These are phyloP conservation scores for Penicillium crystallinum DNA, from an alignment of 495 filamentous ascomycete genomes.

Conservation along the genomic window DNA sequence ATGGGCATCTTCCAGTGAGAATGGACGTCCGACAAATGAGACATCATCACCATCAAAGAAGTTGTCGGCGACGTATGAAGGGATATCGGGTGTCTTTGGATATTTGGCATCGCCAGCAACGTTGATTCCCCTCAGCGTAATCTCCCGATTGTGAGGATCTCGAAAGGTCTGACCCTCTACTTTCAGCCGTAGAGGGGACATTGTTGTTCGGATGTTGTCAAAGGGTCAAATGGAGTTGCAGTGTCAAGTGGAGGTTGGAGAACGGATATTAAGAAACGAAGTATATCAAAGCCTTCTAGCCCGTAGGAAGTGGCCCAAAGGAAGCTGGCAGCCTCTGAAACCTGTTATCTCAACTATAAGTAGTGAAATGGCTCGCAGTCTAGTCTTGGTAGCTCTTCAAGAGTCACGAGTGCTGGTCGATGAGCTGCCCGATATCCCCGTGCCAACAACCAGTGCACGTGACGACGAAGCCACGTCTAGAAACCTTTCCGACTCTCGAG, in stretches of 20 bases:
- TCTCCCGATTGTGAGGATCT: constrained; percentile 60
- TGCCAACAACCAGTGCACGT: background rate
- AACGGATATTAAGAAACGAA: background rate
- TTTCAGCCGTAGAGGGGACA: constrained; percentile 51
- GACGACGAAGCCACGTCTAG: background rate
- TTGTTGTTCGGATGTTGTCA: constrained; percentile 8
- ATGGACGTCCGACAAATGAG: constrained; percentile 83
- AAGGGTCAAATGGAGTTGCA: background rate
- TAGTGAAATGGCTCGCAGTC: background rate
- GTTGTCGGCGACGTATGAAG: constrained; percentile 68
- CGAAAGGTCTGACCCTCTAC: constrained; percentile 82
- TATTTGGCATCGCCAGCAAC: constrained; percentile 64
- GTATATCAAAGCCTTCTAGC: background rate
- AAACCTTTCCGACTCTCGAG: background rate
- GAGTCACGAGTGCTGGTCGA: background rate
- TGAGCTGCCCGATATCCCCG: background rate
- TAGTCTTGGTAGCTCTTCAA: background rate
- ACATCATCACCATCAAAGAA: constrained; percentile 94
- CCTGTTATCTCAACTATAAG: background rate
- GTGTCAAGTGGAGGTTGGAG: background rate
- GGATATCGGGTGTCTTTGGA: constrained; percentile 70
- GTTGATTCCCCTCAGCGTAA: constrained; percentile 66
- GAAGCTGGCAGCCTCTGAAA: background rate
- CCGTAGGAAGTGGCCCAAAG: background rate
- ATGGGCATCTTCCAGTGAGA: constrained; percentile 74